Evolutionary conservation across 2,329 filamentous ascomycete genomes (phyloP), one percentile per base, ranked within the genome.

Genomic region (Cercospora sojina): DNA sequence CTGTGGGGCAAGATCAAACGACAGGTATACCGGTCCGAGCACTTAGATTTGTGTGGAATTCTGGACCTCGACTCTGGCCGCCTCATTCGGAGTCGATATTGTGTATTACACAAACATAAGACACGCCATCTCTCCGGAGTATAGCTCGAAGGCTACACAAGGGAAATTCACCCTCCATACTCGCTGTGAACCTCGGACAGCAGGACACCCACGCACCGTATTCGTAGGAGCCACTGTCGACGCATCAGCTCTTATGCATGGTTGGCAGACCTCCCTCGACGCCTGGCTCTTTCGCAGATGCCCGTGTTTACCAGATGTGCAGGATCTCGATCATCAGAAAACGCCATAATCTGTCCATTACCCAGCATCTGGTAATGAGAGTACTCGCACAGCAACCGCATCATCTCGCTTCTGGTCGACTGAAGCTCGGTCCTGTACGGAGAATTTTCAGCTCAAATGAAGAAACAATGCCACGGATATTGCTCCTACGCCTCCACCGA

Each of bases 401-500:
- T 41, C n/a, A 51, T 67, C 64, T 31, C 65, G 51, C 35, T 56
- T 51, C 41, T 68, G 59, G 38, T 49, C 31, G 41, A 4, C 23
- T 65, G 43, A 18, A 51, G 35, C n/a, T 35, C 35, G 29, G 41
- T 53, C 32, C 59, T 63, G 41, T 43, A 20, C 27, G 43, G 27
- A 38, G 23, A 38, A 8, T 9, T 32, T 41, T 62, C 49, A 62
- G 59, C 59, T 62, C 29, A 55, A 23, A 62, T 7, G 31, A 55
- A 55, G 29, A 55, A 35, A n/a, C 18, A 31, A 32, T 62, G 29
- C 47, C 47, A 62, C 20, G 49, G 59, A 18, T 62, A 62, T 3
- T 16, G 59, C 25, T 78, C 79, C 72, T 70, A 74, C 72, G 70
- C 70, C 62, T 72, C 69, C 32, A 72, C 64, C 29, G 64, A 64